Evolutionary conservation across 768 basidiomycete genomes (phyloP), one percentile per base, ranked within the genome.

Genomic region (Podaxis carcinomalis): DNA sequence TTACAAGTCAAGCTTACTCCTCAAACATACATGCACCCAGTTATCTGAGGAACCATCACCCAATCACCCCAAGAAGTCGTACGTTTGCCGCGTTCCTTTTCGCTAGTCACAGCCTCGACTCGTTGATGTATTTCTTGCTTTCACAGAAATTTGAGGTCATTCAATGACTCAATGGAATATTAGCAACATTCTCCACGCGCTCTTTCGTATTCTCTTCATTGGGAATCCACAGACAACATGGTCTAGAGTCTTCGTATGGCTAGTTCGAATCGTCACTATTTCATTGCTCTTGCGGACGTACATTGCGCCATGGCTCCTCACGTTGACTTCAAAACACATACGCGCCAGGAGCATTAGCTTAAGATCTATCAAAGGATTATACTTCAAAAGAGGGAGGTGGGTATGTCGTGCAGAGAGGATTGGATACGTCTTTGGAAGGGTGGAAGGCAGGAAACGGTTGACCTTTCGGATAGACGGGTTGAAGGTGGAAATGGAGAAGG

Each of bases 331-430:
- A n/a, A 80, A 80, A 51, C 85, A 80, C 65, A 75, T 92, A 62
- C 85, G 86, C 32, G 79, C 91, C 36, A 83, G 85, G 42, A 90
- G 87, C 69, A 80, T 92, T 59, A 92, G 90, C 68, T 75, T 89
- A 40, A 83, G 88, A 57, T 93, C 90, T 19, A 84, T 93, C 62
- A 86, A 89, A 56, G 90, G 90, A 36, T 75, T 92, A 21, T 90
- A 87, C 71, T 80, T 90, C 62, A 80, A 83, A 50, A 77, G 75
- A 32, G 85, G 86, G 28, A 72, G 69, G 52, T 74, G 78, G 56
- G 82, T 79, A 27, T 83, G 83, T 74, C 80, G 78, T 32, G 78
- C 88, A n/a, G 89, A 92, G 61, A 85, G 90, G 56, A 82, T 93
- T 50, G 82, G 85, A 54, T 89, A 86, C 71, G 78, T 80, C 59